phyloP scores from a whole-genome alignment of 768 basidiomycete species.

The Pholiota molesta region DNA sequence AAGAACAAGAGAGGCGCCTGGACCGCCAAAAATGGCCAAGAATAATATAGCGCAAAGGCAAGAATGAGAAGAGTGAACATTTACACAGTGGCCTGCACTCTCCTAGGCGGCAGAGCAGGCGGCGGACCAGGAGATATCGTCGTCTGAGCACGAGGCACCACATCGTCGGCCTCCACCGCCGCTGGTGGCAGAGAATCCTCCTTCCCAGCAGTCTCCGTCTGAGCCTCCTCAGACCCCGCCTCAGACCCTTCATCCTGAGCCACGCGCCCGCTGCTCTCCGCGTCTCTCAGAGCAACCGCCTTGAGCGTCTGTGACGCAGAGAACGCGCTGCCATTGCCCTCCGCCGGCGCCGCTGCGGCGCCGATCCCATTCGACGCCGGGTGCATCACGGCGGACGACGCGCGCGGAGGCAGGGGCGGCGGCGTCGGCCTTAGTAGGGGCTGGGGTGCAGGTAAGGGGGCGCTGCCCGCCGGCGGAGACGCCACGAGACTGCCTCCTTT shows the following conservation, averaged over 20 bases:
- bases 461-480: neutral
- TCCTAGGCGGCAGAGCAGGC: neutral
- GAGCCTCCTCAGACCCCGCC: neutral
- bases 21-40: neutral
- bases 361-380: conserved; percentile 6
- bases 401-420: conserved; percentile 55
- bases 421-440: conserved; percentile 21
- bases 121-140: neutral
- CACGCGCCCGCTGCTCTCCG: neutral
- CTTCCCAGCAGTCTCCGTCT: neutral
- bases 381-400: conserved; percentile 29
- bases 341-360: neutral
- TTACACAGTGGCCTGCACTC: neutral
- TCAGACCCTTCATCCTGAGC: neutral
- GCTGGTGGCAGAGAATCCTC: neutral
- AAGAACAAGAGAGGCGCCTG: neutral
- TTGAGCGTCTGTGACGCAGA: neutral
- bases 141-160: neutral
- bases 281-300: neutral
- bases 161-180: neutral
- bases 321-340: neutral
- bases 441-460: conserved; percentile 13
- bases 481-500: neutral
- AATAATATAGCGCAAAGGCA: neutral
- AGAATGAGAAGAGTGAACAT: neutral